Evolutionary conservation across 331 rosid genomes (phyloP), one percentile per base, ranked within the genome.

Genomic region (Arachis monticola): DNA sequence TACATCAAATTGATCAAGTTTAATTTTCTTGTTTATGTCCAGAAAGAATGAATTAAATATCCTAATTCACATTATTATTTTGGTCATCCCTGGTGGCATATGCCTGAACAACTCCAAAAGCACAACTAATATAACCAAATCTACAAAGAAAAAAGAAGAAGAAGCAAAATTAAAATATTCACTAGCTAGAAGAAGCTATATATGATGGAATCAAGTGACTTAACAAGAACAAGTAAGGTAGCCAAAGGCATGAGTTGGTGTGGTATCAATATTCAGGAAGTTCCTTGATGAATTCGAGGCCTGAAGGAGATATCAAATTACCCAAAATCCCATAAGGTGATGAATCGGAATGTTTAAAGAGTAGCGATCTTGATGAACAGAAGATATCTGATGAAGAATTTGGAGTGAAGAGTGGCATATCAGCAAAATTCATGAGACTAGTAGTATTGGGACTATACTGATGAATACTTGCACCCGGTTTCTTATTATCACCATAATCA

Each of bases 391-490:
- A 70, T 6, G 71, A 70, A 0, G 90, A 57, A 59, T 61, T 83
- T 4, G 98, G 97, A 0, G 96, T 88, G 73, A 86, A 89, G 45
- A 88, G 70, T 5, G 96, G 96, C 60, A 86, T 56, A 65, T 93
- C 89, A 0, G 64, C 74, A 30, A 81, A 81, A 50, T 69, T 78
- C 10, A 70, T 0, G 5, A 48, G 41, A 58, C 31, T 31, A 42
- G 57, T 27, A 38, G 5, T 38, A 38, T 38, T 46, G 65, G 65
- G 74, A 31, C 74, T 53, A 8, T 27, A 3, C 32, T 48, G 69
- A 51, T 6, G 56, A 9, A 56, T 40, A 50, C 13, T 44, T 14
- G 61, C 80, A 75, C 73, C 60, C 1, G 8, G 30, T 5, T 60
- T 69, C 2, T 72, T 79, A 60, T 64, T 66, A 4, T 72, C 81